These are phyloP conservation scores for Penicillium crustosum DNA, from an alignment of 2,329 filamentous ascomycete species.

Conservation along the genomic window DNA sequence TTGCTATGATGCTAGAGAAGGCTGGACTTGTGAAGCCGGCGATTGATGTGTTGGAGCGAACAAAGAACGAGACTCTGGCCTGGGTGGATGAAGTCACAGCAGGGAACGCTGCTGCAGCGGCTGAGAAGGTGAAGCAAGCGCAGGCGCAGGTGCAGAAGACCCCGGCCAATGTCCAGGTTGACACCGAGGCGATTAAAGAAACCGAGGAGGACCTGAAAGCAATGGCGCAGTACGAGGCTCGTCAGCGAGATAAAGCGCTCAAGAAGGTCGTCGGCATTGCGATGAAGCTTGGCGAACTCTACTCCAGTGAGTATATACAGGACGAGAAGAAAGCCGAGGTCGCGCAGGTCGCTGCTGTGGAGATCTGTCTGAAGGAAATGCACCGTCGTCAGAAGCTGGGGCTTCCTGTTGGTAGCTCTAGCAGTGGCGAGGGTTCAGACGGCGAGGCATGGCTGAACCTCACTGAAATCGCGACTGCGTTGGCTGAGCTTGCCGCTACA, in stretches of 20 bases:
- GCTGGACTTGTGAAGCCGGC: slow-evolving; percentile 68
- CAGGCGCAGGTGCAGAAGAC: slow-evolving; percentile 22
- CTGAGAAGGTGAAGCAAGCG: slow-evolving; percentile 14
- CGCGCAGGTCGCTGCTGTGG: slow-evolving; percentile 75
- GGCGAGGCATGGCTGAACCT: slow-evolving; percentile 40
- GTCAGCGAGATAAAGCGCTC: slow-evolving; percentile 64
- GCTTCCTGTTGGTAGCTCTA: slow-evolving; percentile 61
- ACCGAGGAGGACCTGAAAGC: slow-evolving; percentile 25
- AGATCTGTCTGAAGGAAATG: slow-evolving; percentile 73
- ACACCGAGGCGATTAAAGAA: slow-evolving; percentile 25
- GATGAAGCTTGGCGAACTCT: slow-evolving; percentile 82
- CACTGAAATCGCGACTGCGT: slow-evolving; percentile 37
- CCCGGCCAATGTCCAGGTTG: slow-evolving; percentile 21
- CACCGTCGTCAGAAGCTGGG: slow-evolving; percentile 66
- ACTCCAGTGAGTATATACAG: slow-evolving; percentile 72
- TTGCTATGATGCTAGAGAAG: slow-evolving; percentile 77
- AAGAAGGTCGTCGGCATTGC: slow-evolving; percentile 72
- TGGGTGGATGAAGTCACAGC: slow-evolving; percentile 35
- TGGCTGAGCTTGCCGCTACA: slow-evolving; percentile 67
- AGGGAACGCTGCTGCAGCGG: slow-evolving; percentile 17
- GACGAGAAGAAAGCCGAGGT: slow-evolving; percentile 73
- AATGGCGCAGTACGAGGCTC: slow-evolving; percentile 32
- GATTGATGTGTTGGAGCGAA: slow-evolving; percentile 74
- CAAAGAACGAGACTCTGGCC: slow-evolving; percentile 65
- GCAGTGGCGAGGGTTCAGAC: slow-evolving; percentile 25